Conservation (phyloP, 2,329 filamentous ascomycete species). For the Alternaria triticimaculans region DNA sequence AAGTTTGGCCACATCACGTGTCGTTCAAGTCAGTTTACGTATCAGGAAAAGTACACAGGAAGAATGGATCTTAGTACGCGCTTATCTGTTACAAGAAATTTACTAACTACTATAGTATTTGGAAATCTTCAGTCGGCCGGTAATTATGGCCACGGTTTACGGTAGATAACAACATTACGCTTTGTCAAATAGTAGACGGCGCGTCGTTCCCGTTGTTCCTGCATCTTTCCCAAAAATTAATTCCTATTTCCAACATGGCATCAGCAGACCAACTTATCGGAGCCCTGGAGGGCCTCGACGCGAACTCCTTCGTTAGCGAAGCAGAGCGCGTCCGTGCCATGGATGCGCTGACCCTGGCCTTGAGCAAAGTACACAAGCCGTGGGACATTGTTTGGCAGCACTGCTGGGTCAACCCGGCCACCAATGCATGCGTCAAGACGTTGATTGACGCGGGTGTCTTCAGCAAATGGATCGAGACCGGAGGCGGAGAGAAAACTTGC, state of each 20-base stretch:
- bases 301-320: conserved; percentile 6
- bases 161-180: not conserved
- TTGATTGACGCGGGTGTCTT: conserved; percentile 9
- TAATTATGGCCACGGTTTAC: not conserved
- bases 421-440: conserved; percentile 10
- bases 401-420: conserved; percentile 8
- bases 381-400: conserved; percentile 10
- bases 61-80: not conserved
- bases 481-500: conserved; percentile 5
- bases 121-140: not conserved
- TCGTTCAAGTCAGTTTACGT: not conserved
- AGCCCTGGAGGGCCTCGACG: conserved; percentile 5
- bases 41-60: not conserved
- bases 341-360: conserved; percentile 4
- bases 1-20: not conserved
- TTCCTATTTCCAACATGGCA: conserved; percentile 3
- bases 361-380: conserved; percentile 8
- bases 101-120: not conserved
- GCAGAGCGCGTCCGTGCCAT: conserved; percentile 9
- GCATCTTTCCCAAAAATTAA: conserved; percentile 8
- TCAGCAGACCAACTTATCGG: conserved; percentile 7
- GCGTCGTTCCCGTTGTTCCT: not conserved
- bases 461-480: conserved; percentile 7
- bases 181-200: not conserved
- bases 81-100: not conserved